These are phyloP conservation scores for Geotrichum ghanense DNA, from an alignment of 805 yeast species.

Conservation along the genomic window DNA sequence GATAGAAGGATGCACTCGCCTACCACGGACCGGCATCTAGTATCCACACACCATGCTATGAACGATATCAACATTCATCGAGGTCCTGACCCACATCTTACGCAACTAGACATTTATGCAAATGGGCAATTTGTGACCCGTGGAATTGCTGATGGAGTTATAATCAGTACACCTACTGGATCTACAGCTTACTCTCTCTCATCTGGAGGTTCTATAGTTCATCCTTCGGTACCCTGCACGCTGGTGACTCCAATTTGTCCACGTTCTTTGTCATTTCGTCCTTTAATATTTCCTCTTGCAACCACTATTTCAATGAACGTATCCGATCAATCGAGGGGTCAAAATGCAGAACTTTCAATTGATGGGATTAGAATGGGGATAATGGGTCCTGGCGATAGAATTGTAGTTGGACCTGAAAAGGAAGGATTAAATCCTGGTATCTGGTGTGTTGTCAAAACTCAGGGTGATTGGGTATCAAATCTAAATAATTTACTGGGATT, in stretches of 20 bases:
- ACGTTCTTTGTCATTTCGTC: slow-evolving; percentile 80
- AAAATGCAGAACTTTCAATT: slow-evolving; percentile 51
- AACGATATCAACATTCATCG: slow-evolving; percentile 84
- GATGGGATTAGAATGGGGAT: slow-evolving; percentile 76
- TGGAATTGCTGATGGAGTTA: slow-evolving; percentile 86
- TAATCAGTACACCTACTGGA: slow-evolving; percentile 85
- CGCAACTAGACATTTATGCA: slow-evolving; percentile 72
- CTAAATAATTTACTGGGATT: slow-evolving; percentile 82
- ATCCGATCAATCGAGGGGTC: slow-evolving; percentile 25
- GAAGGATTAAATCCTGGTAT: slow-evolving; percentile 38
- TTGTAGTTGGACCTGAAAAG: slow-evolving; percentile 18
- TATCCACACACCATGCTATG: slow-evolving; percentile 61
- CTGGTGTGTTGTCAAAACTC: slow-evolving; percentile 77
- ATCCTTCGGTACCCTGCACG: slow-evolving; percentile 76
- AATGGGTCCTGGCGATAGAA: slow-evolving; percentile 53
- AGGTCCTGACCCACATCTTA: slow-evolving; percentile 77
- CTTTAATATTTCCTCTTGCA: slow-evolving; percentile 67
- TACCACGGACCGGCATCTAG: slow-evolving; percentile 6
- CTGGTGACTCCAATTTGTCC: slow-evolving; percentile 88
- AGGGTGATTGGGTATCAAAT: slow-evolving; percentile 87
- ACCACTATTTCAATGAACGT: slow-evolving; percentile 43
- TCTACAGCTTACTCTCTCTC: slow-evolving; percentile 86
- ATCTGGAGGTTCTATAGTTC: slow-evolving; percentile 88
- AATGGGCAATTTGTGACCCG: slow-evolving; percentile 79
- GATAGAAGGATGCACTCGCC: slow-evolving; percentile 25